These are phyloP conservation scores for Monosporascus sp. DNA, from an alignment of 2,329 filamentous ascomycete genomes.

Conservation along the genomic window DNA sequence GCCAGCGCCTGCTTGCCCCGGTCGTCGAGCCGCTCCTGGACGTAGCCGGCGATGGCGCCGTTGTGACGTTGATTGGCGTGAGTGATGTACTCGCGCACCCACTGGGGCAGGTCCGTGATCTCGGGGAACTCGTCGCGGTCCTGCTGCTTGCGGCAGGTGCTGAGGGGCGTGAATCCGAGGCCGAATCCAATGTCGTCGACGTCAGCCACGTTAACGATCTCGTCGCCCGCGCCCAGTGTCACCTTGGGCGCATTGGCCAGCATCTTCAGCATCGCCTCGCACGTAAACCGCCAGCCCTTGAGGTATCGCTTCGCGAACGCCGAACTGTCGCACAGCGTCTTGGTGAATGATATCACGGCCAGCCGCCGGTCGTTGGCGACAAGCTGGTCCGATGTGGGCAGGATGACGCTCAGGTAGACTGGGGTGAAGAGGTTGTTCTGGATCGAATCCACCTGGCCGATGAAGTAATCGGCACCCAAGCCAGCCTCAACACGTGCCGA, in stretches of 20 bases:
- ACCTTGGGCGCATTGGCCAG: constrained; percentile 80
- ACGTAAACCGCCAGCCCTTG: constrained; percentile 89
- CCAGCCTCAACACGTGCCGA: constrained; percentile 72
- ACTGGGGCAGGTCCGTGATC: constrained; percentile 73
- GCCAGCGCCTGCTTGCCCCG: constrained; percentile 52
- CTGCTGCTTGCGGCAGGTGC: constrained; percentile 72
- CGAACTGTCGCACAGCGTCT: constrained; percentile 80
- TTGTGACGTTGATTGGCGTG: constrained; percentile 69
- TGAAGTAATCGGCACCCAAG: constrained; percentile 90
- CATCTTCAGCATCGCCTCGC: constrained; percentile 81
- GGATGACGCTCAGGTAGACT: constrained; percentile 81
- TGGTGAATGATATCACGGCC: constrained; percentile 88
- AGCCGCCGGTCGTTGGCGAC: constrained; percentile 87
- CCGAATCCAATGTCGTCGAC: constrained; percentile 95
- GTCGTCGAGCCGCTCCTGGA: constrained; percentile 62
- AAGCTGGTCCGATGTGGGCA: constrained; percentile 84
- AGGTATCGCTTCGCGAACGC: constrained; percentile 77
- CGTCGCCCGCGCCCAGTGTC: constrained; percentile 59
- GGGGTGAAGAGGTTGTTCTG: constrained; percentile 76
- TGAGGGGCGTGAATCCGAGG: constrained; percentile 87
- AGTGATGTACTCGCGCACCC: constrained; percentile 75
- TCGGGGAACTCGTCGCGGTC: constrained; percentile 80
- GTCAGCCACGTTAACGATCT: constrained; percentile 79
- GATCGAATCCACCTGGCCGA: constrained; percentile 74
- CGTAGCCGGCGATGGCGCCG: constrained; percentile 66